These are phyloP conservation scores for Monilinia vaccinii-corymbosi DNA, from an alignment of 2,329 filamentous ascomycete genomes.

Conservation along the genomic window DNA sequence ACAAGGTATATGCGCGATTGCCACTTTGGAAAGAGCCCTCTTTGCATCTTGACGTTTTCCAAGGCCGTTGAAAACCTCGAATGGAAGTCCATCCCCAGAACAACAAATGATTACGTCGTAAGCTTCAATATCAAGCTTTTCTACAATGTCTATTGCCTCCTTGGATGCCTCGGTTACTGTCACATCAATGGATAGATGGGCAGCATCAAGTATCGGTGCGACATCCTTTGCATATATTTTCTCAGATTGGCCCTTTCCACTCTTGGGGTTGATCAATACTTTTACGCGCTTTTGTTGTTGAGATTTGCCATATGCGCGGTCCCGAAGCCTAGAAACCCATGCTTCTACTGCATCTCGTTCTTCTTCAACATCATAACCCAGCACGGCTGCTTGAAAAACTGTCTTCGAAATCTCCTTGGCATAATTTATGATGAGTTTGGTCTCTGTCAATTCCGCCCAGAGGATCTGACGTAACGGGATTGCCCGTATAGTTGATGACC, in stretches of 20 bases:
- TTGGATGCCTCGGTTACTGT: slow-evolving; percentile 60
- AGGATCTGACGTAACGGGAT: slow-evolving; percentile 11
- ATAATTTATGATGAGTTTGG: slow-evolving; percentile 8
- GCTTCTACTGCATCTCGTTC: slow-evolving; percentile 24
- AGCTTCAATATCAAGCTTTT: slow-evolving; percentile 62
- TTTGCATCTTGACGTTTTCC: slow-evolving; percentile 64
- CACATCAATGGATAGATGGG: slow-evolving; percentile 66
- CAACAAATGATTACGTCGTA: slow-evolving; percentile 81
- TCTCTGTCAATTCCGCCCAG: slow-evolving; percentile 7
- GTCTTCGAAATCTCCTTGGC: slow-evolving; percentile 6
- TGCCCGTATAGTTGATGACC: neutral
- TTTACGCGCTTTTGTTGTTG: slow-evolving; percentile 68
- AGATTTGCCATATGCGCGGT: slow-evolving; percentile 58
- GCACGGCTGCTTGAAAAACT: slow-evolving; percentile 20
- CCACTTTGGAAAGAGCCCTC: slow-evolving; percentile 61
- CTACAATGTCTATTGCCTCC: slow-evolving; percentile 69
- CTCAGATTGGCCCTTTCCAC: slow-evolving; percentile 66
- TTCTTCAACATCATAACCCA: slow-evolving; percentile 34
- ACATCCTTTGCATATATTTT: slow-evolving; percentile 65
- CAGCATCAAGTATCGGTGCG: slow-evolving; percentile 71
- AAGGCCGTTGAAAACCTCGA: slow-evolving; percentile 90
- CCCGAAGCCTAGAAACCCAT: slow-evolving; percentile 57
- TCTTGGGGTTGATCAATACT: slow-evolving; percentile 80
- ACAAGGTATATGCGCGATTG: slow-evolving; percentile 78
- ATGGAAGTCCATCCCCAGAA: slow-evolving; percentile 80